Base-by-base conservation (phyloP, 2,329 filamentous ascomycete species). In the Cytospora schulzeri region DNA sequence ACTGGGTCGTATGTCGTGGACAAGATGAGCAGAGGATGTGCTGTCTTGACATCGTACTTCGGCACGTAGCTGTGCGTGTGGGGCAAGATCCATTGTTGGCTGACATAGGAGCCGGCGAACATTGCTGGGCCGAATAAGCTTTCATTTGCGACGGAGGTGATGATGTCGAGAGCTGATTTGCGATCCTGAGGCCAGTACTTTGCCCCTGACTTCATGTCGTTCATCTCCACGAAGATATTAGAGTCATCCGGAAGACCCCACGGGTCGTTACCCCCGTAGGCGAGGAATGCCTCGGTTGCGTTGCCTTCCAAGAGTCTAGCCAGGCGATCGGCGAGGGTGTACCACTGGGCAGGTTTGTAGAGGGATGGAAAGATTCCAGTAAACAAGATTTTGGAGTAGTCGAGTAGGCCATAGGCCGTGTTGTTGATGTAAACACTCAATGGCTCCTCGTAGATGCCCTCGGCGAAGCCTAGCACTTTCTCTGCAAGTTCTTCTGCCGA, bases 1-100 rank as follows among this genome's bases (percentile, higher is more conserved):
- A 88, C 83, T 0, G 87, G 86, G 51, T 89, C 83, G 12, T 81
- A 80, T 0, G 81, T 83, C 57, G 84, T 86, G 45, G 80, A 81
- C 14, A 86, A 75, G 66, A 85, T 81, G 1, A 87, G 75, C 31
- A 88, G 75, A 0, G 84, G 84, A 65, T 83, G 76, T 0, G 78
- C 76, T 11, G 80, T 83, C 55, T 77, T 75, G 38, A 77, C 73
- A 6, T 67, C 68, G 15, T 66, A 54, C n/a, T 61, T 60, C 2
- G 73, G 75, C 8, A 70, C 67, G 45, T 72, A 76, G 9, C 8
- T 59, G 67, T 76, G 73, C 17, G 73, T 74, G 41, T 63, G 65
- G 1, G 72, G 73, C 15, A 76, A 54, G 0, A 41, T 14, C 75
- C 74, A 76, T 22, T 73, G 71, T 58, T 73, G 72, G 64, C 73